These are phyloP conservation scores for Periglandula ipomoeae DNA, from an alignment of 2,329 filamentous ascomycete genomes.

Conservation along the genomic window DNA sequence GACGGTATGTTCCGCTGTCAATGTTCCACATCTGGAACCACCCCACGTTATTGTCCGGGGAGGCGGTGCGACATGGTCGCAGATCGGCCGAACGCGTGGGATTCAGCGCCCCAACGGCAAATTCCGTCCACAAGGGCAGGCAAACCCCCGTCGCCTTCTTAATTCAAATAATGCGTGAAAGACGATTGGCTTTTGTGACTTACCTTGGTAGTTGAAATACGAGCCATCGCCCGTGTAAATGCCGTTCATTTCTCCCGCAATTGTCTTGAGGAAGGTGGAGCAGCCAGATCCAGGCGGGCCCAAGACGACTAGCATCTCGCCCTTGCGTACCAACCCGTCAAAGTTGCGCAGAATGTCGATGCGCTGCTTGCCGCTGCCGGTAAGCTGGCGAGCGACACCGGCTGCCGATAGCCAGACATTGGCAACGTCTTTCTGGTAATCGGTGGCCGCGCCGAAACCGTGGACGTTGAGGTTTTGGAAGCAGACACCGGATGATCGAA, in stretches of 20 bases:
- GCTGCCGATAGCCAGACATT: slow-evolving; percentile 49
- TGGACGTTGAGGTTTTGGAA: slow-evolving; percentile 62
- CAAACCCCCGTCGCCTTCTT: neutral
- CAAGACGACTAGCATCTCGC: slow-evolving; percentile 69
- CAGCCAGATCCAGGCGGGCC: slow-evolving; percentile 68
- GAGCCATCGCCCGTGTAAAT: slow-evolving; percentile 62
- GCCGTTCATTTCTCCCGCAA: slow-evolving; percentile 75
- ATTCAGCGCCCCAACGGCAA: slow-evolving; percentile 2
- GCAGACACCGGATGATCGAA: slow-evolving; percentile 53
- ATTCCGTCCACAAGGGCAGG: slow-evolving; percentile 2
- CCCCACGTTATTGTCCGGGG: slow-evolving; percentile 4
- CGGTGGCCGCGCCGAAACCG: slow-evolving; percentile 57
- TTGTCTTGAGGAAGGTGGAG: slow-evolving; percentile 76
- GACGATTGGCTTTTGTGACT: slow-evolving; percentile 11
- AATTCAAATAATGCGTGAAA: neutral
- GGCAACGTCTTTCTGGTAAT: slow-evolving; percentile 60
- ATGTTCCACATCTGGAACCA: slow-evolving; percentile 4
- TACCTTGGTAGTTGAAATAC: slow-evolving; percentile 75
- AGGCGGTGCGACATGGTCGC: slow-evolving; percentile 4
- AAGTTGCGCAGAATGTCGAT: slow-evolving; percentile 62
- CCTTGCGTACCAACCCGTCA: slow-evolving; percentile 58
- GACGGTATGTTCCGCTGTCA: slow-evolving; percentile 6
- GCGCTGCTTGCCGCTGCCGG: slow-evolving; percentile 41
- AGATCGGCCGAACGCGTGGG: slow-evolving; percentile 1
- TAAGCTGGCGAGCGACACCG: slow-evolving; percentile 37